Evolutionary conservation across 1,284 basidiomycete species (phyloP), one percentile per base, ranked within the genome.

Genomic region (Ceratobasidium sp.): DNA sequence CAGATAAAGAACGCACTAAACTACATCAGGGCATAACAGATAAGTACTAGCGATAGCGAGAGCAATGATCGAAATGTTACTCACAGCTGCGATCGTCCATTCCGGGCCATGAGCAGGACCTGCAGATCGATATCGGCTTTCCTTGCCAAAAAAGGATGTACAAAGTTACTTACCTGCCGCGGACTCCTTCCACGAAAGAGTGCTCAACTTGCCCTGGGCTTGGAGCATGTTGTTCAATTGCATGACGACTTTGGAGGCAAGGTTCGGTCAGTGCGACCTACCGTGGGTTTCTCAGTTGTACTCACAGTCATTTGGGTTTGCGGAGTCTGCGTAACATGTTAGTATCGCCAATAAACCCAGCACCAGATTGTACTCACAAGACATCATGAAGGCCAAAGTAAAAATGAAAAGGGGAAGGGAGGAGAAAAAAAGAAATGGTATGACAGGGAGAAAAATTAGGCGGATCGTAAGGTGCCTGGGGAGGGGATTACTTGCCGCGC

Each of bases 71-170:
- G 28, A 34, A 58, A 58, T 23, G 14, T 30, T 21, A 70, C 65
- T 57, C 45, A 70, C 65, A 32, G 65, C 65, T 36, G 65, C 26
- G 32, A 70, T 70, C 39, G 65, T 70, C 65, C 65, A 70, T 43
- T 70, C 65, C 16, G 65, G 65, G 65, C 65, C 65, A 58, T 70
- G 52, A 30, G 65, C 53, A 58, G 65, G 65, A 10, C 65, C 65
- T 70, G 57, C 26, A 45, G 50, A 67, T 43, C 50, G 41, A 46
- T 46, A 30, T 57, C 14, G 43, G 53, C 9, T 30, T 30, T 23
- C 16, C 16, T 43, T 30, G 12, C 23, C 55, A 57, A 58, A 48
- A 39, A 39, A 21, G 26, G 26, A 57, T 23, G 39, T 12, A 41
- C 26, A 52, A 52, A 57, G 28, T 12, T 18, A 45, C 28, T 45